phyloP scores from a whole-genome alignment of 2,329 filamentous ascomycete species.

The Myriangium duriaei region DNA sequence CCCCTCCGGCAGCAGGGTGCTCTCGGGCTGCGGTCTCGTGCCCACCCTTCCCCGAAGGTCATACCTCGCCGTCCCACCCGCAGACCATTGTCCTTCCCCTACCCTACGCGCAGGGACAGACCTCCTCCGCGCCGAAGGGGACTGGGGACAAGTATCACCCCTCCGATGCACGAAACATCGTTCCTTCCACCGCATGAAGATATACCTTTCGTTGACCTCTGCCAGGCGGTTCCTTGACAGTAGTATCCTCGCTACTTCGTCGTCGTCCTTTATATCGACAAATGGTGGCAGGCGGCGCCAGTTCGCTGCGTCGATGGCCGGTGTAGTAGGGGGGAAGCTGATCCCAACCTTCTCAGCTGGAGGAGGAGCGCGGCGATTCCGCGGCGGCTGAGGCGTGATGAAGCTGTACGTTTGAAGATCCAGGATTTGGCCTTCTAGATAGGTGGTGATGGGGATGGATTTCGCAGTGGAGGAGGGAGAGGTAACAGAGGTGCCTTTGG shows the following conservation, averaged over 20 bases:
- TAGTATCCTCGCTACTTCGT: slow-evolving; percentile 32
- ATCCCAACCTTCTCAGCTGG: slow-evolving; percentile 27
- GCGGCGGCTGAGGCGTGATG: slow-evolving; percentile 27
- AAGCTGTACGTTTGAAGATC: slow-evolving; percentile 43
- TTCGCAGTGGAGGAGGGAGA: slow-evolving; percentile 22
- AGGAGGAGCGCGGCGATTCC: slow-evolving; percentile 6
- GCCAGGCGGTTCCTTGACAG: slow-evolving; percentile 28
- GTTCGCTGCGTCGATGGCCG: slow-evolving; percentile 33
- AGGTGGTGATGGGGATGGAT: slow-evolving; percentile 48
- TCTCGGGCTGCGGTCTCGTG: too few relatives aligned
- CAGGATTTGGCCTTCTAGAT: slow-evolving; percentile 56
- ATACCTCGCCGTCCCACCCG: neutral
- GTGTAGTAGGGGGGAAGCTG: slow-evolving; percentile 17
- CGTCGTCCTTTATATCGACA: slow-evolving; percentile 18
- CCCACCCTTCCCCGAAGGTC: neutral
- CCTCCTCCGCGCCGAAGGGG: slow-evolving; percentile 3
- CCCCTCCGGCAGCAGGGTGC: too few relatives aligned
- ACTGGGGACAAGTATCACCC: slow-evolving; percentile 15
- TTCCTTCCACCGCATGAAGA: slow-evolving; percentile 47
- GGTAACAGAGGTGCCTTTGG: slow-evolving; percentile 16
- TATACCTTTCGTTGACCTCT: slow-evolving; percentile 34
- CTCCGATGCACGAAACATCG: slow-evolving; percentile 32
- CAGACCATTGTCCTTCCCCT: too few relatives aligned
- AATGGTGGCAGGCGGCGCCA: slow-evolving; percentile 35
- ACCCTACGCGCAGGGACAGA: slow-evolving; percentile 2